phyloP scores from a whole-genome alignment of 2,329 filamentous ascomycete genomes.

The Venturia asperata region DNA sequence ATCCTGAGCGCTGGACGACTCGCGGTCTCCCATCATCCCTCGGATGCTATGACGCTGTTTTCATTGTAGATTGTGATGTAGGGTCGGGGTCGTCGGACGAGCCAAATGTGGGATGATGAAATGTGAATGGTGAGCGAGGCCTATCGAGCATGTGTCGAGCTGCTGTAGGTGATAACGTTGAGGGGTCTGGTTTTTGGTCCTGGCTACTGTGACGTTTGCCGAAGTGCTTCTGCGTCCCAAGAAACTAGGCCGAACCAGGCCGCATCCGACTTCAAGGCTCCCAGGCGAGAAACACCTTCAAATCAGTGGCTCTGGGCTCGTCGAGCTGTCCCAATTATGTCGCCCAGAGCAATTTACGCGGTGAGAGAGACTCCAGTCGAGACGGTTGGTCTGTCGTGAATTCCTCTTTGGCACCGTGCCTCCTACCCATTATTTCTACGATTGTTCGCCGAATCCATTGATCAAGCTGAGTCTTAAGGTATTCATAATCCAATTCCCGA shows the following conservation, averaged over 20 bases:
- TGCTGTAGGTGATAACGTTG: conserved; percentile 2
- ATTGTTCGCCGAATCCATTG: neutral
- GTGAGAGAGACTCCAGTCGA: neutral
- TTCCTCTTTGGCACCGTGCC: neutral
- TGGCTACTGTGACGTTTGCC: conserved; percentile 1
- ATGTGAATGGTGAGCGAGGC: conserved; percentile 6
- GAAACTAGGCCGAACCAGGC: neutral
- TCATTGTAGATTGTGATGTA: conserved; percentile 13
- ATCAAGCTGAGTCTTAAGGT: neutral
- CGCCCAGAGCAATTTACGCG: neutral
- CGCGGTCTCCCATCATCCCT: conserved; percentile 56
- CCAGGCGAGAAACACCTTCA: conserved; percentile 7
- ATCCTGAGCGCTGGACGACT: conserved; percentile 72
- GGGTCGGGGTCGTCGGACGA: conserved; percentile 6
- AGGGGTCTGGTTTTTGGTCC: neutral
- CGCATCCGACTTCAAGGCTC: conserved; percentile 4
- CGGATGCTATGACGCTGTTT: conserved; percentile 14
- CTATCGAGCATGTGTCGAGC: conserved; percentile 8
- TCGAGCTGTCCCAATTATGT: neutral
- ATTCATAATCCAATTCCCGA: neutral
- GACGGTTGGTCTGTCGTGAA: neutral
- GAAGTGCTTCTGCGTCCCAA: neutral
- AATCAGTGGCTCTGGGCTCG: neutral
- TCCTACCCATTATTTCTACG: neutral
- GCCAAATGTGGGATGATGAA: conserved; percentile 10